Base-by-base conservation (phyloP, 495 filamentous ascomycete species). In the Podospora comata region DNA sequence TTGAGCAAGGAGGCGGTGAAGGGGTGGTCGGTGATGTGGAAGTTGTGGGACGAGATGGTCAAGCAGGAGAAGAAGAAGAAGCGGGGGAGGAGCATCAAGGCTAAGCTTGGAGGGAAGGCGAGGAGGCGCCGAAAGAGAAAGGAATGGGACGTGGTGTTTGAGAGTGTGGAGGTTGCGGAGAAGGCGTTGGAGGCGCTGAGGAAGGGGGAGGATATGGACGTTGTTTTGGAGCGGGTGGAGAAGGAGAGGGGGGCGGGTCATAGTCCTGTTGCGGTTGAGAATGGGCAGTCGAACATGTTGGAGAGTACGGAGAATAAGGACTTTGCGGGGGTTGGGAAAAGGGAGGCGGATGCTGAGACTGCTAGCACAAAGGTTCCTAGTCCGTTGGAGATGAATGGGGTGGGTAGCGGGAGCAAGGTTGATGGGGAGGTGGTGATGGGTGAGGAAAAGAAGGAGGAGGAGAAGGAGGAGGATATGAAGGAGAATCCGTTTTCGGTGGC, bases 21-120 rank as follows among this genome's bases (percentile, higher is more conserved):
- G 5, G 84, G 82, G 11, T 86, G 83, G 83, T 61, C 72, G 16
- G 69, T 83, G 5, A 78, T 86, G 69, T 66, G 72, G 16, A 68
- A 79, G 53, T 69, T 85, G 19, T 79, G 78, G 66, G 74, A 74
- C 19, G 75, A 74, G 28, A 75, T 83, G 68, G 77, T 81, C 32
- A 71, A 72, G 13, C 76, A 76, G 23, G 79, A 80, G 70, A 76
- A 68, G 18, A 76, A 68, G 18, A 67, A 70, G 27, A 72, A 75
- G 11, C 77, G n/a, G 28, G 74, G 60, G 44, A 67, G 53, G 60
- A 68, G 73, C 2, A 34, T 73, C 32, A 48, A 53, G 60, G 65
- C 39, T 0, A 69, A 58, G 39, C 65, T 74, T 2, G 20, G 61
- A 7, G 55, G 64, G 23, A 63, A 61, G 13, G 61, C 57, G 15